Conservation (phyloP, 2,329 filamentous ascomycete genomes). For the Neofusicoccum parvum region DNA sequence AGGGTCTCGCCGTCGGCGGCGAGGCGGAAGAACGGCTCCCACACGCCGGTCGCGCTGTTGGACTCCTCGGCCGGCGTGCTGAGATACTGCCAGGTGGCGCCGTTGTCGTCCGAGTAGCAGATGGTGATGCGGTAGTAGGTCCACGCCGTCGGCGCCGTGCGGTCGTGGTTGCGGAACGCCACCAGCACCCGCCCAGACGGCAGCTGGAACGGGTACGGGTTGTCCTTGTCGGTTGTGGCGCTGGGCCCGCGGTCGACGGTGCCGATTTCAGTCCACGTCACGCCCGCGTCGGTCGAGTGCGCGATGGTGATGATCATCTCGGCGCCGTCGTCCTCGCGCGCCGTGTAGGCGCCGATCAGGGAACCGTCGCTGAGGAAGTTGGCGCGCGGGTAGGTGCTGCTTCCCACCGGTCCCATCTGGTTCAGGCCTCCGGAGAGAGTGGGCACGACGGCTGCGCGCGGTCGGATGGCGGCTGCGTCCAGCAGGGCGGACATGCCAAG, state of each 20-base stretch:
- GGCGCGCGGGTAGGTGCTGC: constrained; percentile 36
- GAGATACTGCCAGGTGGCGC: constrained; percentile 41
- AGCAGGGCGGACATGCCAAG: neutral
- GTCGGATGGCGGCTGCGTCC: neutral
- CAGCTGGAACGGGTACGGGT: constrained; percentile 38
- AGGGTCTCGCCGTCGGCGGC: constrained; percentile 40
- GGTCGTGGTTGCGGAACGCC: constrained; percentile 40
- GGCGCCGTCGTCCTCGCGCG: constrained; percentile 26
- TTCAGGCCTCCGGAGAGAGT: constrained; percentile 25
- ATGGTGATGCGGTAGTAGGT: constrained; percentile 47
- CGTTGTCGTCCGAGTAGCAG: constrained; percentile 47
- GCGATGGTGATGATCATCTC: constrained; percentile 25
- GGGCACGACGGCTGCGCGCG: constrained; percentile 13
- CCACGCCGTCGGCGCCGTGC: constrained; percentile 25
- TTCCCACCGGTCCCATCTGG: constrained; percentile 26
- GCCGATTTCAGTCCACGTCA: constrained; percentile 26
- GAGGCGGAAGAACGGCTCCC: constrained; percentile 51
- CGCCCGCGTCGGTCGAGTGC: constrained; percentile 25
- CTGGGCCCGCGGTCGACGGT: constrained; percentile 25
- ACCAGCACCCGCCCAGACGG: constrained; percentile 35
- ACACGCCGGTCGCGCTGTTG: constrained; percentile 40
- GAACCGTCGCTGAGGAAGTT: constrained; percentile 33
- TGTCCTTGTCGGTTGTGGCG: constrained; percentile 32
- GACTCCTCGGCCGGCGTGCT: constrained; percentile 29
- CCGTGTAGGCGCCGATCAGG: constrained; percentile 35